Evolutionary conservation across 2,329 filamentous ascomycete species (phyloP).

Genomic region (Dothiorella sarmentorum): DNA sequence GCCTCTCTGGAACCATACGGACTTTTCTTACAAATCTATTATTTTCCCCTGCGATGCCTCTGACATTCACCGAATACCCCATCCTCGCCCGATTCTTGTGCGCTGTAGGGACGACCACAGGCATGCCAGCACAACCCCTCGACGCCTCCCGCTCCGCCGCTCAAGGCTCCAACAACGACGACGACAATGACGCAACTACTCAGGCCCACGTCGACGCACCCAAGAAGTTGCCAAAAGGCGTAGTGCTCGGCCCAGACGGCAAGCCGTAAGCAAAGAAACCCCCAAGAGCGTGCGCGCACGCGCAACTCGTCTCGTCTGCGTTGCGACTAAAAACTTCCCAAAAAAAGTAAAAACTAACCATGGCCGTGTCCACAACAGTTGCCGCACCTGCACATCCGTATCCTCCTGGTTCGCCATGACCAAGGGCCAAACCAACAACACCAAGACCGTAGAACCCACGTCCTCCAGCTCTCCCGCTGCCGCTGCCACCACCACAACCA

Average conservation of each 20-base stretch:
- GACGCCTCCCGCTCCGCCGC: constrained; percentile 27
- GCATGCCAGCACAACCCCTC: constrained; percentile 36
- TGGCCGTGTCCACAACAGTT: constrained; percentile 46
- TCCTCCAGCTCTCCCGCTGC: constrained; percentile 28
- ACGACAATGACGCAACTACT: constrained; percentile 17
- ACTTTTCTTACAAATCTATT: not conserved
- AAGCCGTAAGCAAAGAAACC: constrained; percentile 64
- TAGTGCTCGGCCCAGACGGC: constrained; percentile 74
- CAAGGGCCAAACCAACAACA: constrained; percentile 46
- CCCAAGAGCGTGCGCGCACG: no score
- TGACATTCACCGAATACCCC: constrained; percentile 34
- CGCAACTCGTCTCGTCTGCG: no score
- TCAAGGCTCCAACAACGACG: constrained; percentile 19
- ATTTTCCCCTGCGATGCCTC: constrained; percentile 27
- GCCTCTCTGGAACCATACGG: not conserved
- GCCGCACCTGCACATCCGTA: constrained; percentile 66
- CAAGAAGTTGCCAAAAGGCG: constrained; percentile 64
- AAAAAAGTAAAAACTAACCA: not conserved
- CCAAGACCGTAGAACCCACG: constrained; percentile 21
- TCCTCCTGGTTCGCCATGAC: constrained; percentile 59
- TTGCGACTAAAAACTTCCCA: no score
- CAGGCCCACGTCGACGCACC: constrained; percentile 27
- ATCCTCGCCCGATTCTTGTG: constrained; percentile 40
- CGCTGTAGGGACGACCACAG: constrained; percentile 35
- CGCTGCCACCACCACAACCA: constrained; percentile 23